Evolutionary conservation across 805 yeast genomes (phyloP).

Genomic region (Candida anglica): DNA sequence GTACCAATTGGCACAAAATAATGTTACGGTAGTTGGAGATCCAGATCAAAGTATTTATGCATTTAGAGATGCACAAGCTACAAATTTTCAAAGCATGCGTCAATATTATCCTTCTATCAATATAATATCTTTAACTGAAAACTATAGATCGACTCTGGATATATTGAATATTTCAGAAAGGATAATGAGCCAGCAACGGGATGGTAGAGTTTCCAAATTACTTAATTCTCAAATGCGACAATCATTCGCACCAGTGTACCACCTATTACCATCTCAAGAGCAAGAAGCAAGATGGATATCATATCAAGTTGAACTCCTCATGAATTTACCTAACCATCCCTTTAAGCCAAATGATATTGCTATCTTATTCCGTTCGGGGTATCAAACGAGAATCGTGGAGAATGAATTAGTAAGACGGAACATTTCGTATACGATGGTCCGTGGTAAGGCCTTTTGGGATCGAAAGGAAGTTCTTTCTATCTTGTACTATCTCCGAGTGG

Average conservation of each 20-base stretch:
- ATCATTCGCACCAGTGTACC: slow-evolving; percentile 46
- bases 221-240: slow-evolving; percentile 44
- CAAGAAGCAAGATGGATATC: slow-evolving; percentile 61
- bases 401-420: slow-evolving; percentile 49
- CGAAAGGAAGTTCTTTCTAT: slow-evolving; percentile 61
- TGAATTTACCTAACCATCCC: slow-evolving; percentile 37
- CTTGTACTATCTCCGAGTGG: slow-evolving; percentile 60
- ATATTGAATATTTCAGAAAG: slow-evolving; percentile 63
- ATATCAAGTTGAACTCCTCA: slow-evolving; percentile 48
- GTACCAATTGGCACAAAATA: slow-evolving; percentile 43
- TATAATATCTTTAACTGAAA: slow-evolving; percentile 52
- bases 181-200: slow-evolving; percentile 58
- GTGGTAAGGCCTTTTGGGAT: slow-evolving; percentile 81
- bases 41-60: slow-evolving; percentile 95
- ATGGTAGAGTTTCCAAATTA: slow-evolving; percentile 35
- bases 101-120: slow-evolving; percentile 21
- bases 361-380: slow-evolving; percentile 63
- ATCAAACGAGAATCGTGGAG: slow-evolving; percentile 61
- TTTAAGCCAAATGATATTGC: slow-evolving; percentile 62
- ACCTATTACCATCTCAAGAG: slow-evolving; percentile 32
- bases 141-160: slow-evolving; percentile 74
- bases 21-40: slow-evolving; percentile 89
- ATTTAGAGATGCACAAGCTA: slow-evolving; percentile 74
- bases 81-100: slow-evolving; percentile 60
- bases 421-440: slow-evolving; percentile 64